Percentiles rank a stretch among this genome's conserved stretches.
These are phyloP conservation scores for Biscutella laevigata DNA, from an alignment of 441 rosid species.

Conservation along the genomic window DNA sequence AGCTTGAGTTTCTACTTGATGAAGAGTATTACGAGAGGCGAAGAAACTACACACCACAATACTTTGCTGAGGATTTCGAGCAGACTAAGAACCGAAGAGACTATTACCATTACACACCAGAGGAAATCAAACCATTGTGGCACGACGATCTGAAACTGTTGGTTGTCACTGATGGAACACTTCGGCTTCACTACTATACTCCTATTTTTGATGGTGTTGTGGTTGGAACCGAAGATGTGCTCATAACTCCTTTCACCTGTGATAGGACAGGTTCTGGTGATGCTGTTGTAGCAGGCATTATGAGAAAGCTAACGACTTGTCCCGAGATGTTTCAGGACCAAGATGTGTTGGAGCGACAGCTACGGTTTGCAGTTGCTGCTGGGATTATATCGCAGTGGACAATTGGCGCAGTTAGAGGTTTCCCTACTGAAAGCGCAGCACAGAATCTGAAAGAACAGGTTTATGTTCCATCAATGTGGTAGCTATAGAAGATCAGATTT, in stretches of 20 bases:
- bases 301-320: constrained; percentile 61
- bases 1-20: constrained; percentile 75
- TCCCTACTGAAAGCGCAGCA: constrained; percentile 82
- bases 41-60: constrained; percentile 66
- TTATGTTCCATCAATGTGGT: constrained; percentile 90
- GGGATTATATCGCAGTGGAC: constrained; percentile 96
- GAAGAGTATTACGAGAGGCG: constrained; percentile 58
- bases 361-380: constrained; percentile 73
- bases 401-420: constrained; percentile 79
- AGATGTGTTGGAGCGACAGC: constrained; percentile 72
- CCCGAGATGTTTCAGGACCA: constrained; percentile 75
- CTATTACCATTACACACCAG: constrained; percentile 64
- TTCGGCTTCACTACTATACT: constrained; percentile 69
- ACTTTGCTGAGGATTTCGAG: constrained; percentile 60
- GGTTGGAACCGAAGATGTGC: constrained; percentile 79
- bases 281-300: constrained; percentile 75
- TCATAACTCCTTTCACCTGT: constrained; percentile 77
- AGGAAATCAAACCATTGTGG: constrained; percentile 76
- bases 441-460: constrained; percentile 87
- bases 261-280: constrained; percentile 95
- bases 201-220: constrained; percentile 64
- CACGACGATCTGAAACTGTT: constrained; percentile 64
- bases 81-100: constrained; percentile 53
- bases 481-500: constrained; percentile 15
- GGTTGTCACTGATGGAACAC: constrained; percentile 83